A percentile compares a stretch with the other conserved stretches of the same genome.
These are phyloP conservation scores for Boletus pseudo-olivaceus DNA, from an alignment of 768 basidiomycete species.

Conservation along the genomic window DNA sequence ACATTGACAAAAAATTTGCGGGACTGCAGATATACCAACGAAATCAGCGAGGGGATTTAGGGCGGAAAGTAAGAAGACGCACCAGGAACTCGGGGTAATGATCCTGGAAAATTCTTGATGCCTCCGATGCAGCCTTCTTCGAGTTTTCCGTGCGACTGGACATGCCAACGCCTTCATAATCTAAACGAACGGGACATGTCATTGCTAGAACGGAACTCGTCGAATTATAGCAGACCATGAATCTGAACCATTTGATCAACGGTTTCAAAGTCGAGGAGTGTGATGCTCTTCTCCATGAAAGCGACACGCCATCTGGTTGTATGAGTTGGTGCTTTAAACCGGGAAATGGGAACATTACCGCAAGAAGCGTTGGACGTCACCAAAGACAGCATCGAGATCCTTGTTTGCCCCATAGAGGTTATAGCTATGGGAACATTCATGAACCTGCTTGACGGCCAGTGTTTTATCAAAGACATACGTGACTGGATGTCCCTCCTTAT, in stretches of 20 bases:
- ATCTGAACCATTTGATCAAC: slow-evolving; percentile 72
- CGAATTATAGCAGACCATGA: slow-evolving; percentile 45
- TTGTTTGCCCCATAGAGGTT: slow-evolving; percentile 74
- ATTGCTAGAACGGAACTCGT: neutral
- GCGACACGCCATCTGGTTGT: slow-evolving; percentile 68
- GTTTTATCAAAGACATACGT: slow-evolving; percentile 43
- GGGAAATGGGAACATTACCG: slow-evolving; percentile 39
- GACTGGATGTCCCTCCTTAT: slow-evolving; percentile 68
- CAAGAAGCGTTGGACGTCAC: slow-evolving; percentile 72
- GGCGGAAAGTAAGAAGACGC: neutral
- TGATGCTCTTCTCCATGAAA: slow-evolving; percentile 68
- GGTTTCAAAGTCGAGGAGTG: slow-evolving; percentile 65
- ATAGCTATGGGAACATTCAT: slow-evolving; percentile 43
- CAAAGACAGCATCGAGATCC: slow-evolving; percentile 68
- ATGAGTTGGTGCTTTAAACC: slow-evolving; percentile 2
- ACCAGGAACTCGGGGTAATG: slow-evolving; percentile 83
- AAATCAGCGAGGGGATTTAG: slow-evolving; percentile 14
- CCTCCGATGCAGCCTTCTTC: slow-evolving; percentile 73
- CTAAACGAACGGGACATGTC: slow-evolving; percentile 32
- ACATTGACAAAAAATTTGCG: slow-evolving; percentile 83
- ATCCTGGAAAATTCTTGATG: slow-evolving; percentile 67
- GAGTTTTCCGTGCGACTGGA: slow-evolving; percentile 67
- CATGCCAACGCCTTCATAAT: slow-evolving; percentile 71
- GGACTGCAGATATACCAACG: slow-evolving; percentile 37
- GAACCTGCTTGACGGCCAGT: neutral